Base-by-base conservation (phyloP, 768 basidiomycete genomes). In the Galerina sulciceps region DNA sequence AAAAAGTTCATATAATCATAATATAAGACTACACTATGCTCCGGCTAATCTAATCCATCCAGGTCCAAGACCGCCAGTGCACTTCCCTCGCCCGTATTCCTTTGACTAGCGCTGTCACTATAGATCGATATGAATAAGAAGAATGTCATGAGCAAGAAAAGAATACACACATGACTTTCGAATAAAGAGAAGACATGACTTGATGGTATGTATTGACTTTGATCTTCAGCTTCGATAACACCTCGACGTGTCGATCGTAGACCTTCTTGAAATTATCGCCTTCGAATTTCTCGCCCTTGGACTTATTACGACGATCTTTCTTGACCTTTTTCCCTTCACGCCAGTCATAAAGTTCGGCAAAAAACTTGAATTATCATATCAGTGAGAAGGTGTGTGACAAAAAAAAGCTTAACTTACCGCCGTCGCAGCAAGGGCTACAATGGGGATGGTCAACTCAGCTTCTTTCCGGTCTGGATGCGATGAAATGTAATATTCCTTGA, bases 341-440 rank as follows among this genome's bases (percentile, higher is more conserved):
- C 57, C 57, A 58, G 10, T 18, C 49, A 14, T 51, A 42, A 9
- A 58, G 10, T 10, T 38, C 57, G 14, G 57, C 45, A 44, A n/a
- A 58, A 4, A 58, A 17, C 57, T 58, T 6, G 26, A 2, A 34
- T 31, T 3, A 31, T 2, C 26, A 2, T 8, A 18, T 51, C 1
- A 34, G 38, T 36, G 1, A 38, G 10, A 4, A 31, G 15, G 10
- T 17, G n/a, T 3, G 20, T 37, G 2, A 36, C 1, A 4, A 43
- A n/a, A 26, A 42, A 26, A 15, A n/a, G 13, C 10, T 2, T 13
- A 48, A 46, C 51, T 53, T 51, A 59, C 58, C 23, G 43, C 58
- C 26, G 59, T 60, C 4, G 54, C 59, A 26, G 31, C 48, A 20
- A 56, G 41, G 18, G 59, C 59, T 40, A 60, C 40, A 23, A 60